A percentile compares a stretch with the other conserved stretches of the same genome.
Evolutionary conservation across 2,329 filamentous ascomycete species (phyloP).

Genomic region (Capronia americana): DNA sequence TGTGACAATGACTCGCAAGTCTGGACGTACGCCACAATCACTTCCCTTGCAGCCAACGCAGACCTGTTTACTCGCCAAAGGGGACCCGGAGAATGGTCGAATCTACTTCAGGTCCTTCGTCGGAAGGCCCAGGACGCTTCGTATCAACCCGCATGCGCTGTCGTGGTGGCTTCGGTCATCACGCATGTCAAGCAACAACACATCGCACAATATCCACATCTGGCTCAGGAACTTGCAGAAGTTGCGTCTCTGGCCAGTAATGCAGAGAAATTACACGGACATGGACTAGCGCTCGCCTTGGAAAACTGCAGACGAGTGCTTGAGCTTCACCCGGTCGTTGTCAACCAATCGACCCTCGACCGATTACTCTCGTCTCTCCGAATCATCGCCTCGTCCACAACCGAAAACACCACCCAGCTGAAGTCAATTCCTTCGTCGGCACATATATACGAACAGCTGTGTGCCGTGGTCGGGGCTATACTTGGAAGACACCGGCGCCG

Average conservation of each 20-base stretch:
- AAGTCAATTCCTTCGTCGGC: slow-evolving; percentile 17
- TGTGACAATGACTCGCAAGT: not conserved
- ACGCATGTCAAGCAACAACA: slow-evolving; percentile 17
- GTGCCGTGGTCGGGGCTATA: slow-evolving; percentile 59
- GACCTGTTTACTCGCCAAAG: slow-evolving; percentile 18
- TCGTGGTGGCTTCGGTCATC: slow-evolving; percentile 21
- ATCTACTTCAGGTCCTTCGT: slow-evolving; percentile 11
- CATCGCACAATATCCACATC: slow-evolving; percentile 14
- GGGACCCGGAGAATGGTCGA: slow-evolving; percentile 6
- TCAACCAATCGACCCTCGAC: slow-evolving; percentile 56
- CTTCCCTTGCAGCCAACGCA: slow-evolving; percentile 17
- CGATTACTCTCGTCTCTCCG: slow-evolving; percentile 49
- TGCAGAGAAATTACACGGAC: not conserved
- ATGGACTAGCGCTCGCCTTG: slow-evolving; percentile 42
- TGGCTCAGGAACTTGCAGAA: slow-evolving; percentile 39
- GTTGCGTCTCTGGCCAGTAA: slow-evolving; percentile 42
- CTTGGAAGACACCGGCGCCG: slow-evolving; percentile 64
- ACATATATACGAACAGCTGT: slow-evolving; percentile 61
- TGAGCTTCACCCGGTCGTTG: slow-evolving; percentile 48
- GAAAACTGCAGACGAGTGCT: slow-evolving; percentile 51
- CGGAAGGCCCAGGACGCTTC: not conserved
- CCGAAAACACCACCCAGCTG: not conserved
- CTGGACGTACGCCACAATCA: slow-evolving; percentile 16
- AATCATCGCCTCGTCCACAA: slow-evolving; percentile 44
- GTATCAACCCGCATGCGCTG: slow-evolving; percentile 9